These are phyloP conservation scores for Lotus japonicus DNA, from an alignment of 306 rosid species.

Conservation along the genomic window DNA sequence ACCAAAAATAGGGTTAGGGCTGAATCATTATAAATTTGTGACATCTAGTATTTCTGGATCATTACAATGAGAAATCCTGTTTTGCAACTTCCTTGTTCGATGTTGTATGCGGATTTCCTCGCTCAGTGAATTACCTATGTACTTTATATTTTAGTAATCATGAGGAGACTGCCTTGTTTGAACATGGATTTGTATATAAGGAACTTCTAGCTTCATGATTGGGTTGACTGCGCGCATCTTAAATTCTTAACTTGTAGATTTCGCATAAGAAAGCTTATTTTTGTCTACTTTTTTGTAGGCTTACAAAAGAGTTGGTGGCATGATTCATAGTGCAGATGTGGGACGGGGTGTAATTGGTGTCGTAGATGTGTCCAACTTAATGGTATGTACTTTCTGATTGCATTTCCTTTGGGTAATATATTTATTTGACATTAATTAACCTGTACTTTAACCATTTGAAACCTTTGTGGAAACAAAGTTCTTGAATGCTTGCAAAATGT, in stretches of 20 bases:
- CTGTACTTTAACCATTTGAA: neutral
- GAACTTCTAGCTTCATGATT: neutral
- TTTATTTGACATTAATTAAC: neutral
- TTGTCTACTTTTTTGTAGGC: conserved; percentile 30
- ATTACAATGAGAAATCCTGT: neutral
- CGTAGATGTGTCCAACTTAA: conserved; percentile 44
- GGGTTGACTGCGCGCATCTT: neutral
- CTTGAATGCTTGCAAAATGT: neutral
- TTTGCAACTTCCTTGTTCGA: neutral
- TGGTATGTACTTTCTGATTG: conserved; percentile 29
- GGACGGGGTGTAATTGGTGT: conserved; percentile 61
- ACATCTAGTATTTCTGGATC: neutral
- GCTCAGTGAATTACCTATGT: neutral
- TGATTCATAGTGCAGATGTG: conserved; percentile 44
- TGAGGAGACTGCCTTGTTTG: neutral
- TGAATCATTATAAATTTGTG: neutral
- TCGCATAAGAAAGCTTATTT: neutral
- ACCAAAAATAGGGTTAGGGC: neutral
- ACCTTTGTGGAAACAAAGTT: neutral
- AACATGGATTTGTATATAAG: neutral
- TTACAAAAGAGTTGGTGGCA: conserved; percentile 60
- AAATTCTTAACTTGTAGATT: neutral
- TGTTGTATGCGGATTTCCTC: neutral
- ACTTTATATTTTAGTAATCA: neutral
- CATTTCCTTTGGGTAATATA: neutral